Conservation (phyloP, 2,329 filamentous ascomycete species). For the Chaetomium sp. region DNA sequence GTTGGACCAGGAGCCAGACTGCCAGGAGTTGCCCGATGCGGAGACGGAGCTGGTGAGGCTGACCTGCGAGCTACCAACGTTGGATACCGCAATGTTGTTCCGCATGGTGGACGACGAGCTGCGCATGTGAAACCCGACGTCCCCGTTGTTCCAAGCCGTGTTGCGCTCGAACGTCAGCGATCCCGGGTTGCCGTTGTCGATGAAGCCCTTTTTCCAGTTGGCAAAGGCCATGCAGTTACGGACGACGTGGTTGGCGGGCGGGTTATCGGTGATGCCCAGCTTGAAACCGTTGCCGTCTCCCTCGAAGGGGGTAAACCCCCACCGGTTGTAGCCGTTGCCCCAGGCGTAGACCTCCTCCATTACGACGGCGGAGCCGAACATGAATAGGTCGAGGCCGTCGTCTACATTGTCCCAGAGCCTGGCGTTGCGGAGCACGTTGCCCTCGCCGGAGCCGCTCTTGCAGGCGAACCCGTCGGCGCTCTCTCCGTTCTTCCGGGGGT, state of each 20-base stretch:
- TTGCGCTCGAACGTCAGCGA: constrained; percentile 6
- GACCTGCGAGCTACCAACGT: constrained; percentile 1
- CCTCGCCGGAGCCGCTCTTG: constrained; percentile 13
- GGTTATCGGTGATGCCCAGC: constrained; percentile 9
- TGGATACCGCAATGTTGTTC: neutral
- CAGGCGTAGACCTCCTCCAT: constrained; percentile 7
- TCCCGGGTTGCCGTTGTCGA: constrained; percentile 12
- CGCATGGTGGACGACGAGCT: constrained; percentile 6
- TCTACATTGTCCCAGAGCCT: constrained; percentile 12
- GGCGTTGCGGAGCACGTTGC: constrained; percentile 12
- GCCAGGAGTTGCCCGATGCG: constrained; percentile 7
- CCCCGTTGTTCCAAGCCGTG: constrained; percentile 8
- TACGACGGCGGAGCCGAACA: constrained; percentile 3
- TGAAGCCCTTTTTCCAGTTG: constrained; percentile 14
- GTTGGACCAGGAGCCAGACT: constrained; percentile 12
- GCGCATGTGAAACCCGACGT: constrained; percentile 7
- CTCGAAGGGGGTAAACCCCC: constrained; percentile 2
- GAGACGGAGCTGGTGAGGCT: neutral
- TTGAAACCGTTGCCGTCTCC: constrained; percentile 11
- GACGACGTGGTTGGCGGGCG: constrained; percentile 6
- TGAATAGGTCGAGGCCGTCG: constrained; percentile 11
- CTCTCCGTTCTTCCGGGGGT: constrained; percentile 11
- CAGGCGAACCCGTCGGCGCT: constrained; percentile 12
- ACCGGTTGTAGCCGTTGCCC: constrained; percentile 13
- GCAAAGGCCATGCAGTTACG: constrained; percentile 12